Evolutionary conservation across 2,329 filamentous ascomycete species (phyloP), one percentile per base, ranked within the genome.

Genomic region (Aspergillus intermedius): DNA sequence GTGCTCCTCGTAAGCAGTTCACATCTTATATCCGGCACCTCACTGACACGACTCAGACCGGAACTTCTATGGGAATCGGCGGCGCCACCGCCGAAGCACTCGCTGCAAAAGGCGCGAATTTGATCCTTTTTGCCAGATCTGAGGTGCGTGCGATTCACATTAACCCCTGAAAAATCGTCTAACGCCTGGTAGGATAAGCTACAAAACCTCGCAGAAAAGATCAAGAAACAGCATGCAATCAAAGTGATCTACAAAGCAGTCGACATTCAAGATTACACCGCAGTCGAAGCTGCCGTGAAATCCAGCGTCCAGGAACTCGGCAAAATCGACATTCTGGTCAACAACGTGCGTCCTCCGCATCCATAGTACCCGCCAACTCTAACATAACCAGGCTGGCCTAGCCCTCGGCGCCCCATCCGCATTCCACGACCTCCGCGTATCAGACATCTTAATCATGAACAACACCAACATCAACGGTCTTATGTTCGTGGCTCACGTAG

Each of bases 51-150:
- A 23, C 5, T 23, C 23, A 62, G 61, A 75, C 66, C 1, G 69
- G 70, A n/a, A 72, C 68, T 19, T 72, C 66, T 1, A 74, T 73
- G 71, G 74, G 74, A 39, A 77, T 77, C 32, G 74, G 74, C 15
- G 68, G 68, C 40, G 64, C 69, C 4, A 75, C 76, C 21, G 71
- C 73, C 5, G 54, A 56, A 4, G 56, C 65, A 3, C 55, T 75
- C 3, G 73, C 69, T 10, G 52, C 60, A 10, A 61, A 69, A 44
- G 65, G 66, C 2, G 70, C 69, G 4, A 73, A 70, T 10, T 48
- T 77, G 4, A 64, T 72, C n/a, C 67, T 77, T 1, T 57, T 75
- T 34, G 64, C 73, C 1, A 65, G 73, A 12, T 71, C 69, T 6
- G 55, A 69, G 19, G 62, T 63, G 42, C 52, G 66, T 15, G 57